Evolutionary conservation across 2,329 filamentous ascomycete genomes (phyloP), one percentile per base, ranked within the genome.

Genomic region (Aspergillaceae sp.): DNA sequence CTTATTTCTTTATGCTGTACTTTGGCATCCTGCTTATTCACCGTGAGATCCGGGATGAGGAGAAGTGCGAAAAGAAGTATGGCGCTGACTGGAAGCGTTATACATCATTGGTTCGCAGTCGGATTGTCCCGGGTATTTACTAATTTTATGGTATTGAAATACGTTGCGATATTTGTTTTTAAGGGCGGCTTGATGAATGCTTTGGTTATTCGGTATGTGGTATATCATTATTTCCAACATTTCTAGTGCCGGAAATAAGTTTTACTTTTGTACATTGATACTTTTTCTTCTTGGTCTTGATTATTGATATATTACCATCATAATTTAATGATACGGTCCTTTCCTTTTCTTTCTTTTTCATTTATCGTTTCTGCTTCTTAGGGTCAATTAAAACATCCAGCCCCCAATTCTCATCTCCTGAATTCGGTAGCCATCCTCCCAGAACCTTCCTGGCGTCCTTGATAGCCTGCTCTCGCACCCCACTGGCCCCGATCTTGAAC

Each of bases 1-100:
- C 90, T 0, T 97, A 96, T 73, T 96, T 96, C 64, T 97, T 94
- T 71, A 76, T 96, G 56, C 59, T 94, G 5, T 97, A 96, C 73
- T 96, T 97, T 71, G 89, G 83, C 3, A 71, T 94, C 8, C 70
- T 97, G 51, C 75, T 97, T 7, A 74, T 96, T 45, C 91, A 96
- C 64, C 84, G 91, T 19, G 89, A 94, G 63, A 73, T 81, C 48
- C 78, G 91, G 44, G 91, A 97, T 56, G 90, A 96, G 56, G 86
- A 87, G 64, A 95, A 95, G 74, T 97, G 91, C 67, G 75, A 78
- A 52, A 79, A 79, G 62, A 97, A 97, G 75, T 97, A 97, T 61
- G 90, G 90, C 28, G 83, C 83, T 56, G 89, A 96, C 62, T 97
- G 91, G 90, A 80, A 89, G 52, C 79, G 81, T 69, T 97, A 96